These are phyloP conservation scores for Leccinum disarticulatum DNA, from an alignment of 768 basidiomycete genomes.

Conservation along the genomic window DNA sequence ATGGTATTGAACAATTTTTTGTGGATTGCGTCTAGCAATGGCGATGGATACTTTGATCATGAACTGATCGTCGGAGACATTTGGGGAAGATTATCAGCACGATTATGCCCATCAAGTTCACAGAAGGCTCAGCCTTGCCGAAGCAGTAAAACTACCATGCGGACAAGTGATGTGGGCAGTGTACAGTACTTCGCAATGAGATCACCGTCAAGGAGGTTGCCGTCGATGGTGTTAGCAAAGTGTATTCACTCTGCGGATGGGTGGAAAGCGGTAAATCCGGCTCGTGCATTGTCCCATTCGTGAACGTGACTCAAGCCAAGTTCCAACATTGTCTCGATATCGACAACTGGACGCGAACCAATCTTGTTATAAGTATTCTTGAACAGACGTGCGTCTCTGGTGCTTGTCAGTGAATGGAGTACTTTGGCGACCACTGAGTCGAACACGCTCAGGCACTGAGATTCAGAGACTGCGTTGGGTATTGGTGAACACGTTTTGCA, in stretches of 20 bases:
- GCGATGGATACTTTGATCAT: neutral
- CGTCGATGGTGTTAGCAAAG: neutral
- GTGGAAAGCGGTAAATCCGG: slow-evolving; percentile 5
- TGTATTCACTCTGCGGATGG: neutral
- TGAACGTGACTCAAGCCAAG: neutral
- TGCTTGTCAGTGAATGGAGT: neutral
- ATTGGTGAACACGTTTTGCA: too few relatives aligned
- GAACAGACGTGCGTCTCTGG: neutral
- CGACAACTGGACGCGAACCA: neutral
- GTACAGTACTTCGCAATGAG: slow-evolving; percentile 1
- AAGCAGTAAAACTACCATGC: neutral
- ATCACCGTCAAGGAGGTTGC: neutral
- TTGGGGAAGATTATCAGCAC: neutral
- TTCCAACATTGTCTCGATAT: neutral
- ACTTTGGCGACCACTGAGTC: slow-evolving; percentile 1
- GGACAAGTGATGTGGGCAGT: neutral
- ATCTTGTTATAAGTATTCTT: too few relatives aligned
- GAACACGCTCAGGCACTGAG: too few relatives aligned
- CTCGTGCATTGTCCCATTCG: neutral
- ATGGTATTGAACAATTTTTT: too few relatives aligned
- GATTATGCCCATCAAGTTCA: too few relatives aligned
- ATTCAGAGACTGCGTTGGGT: too few relatives aligned
- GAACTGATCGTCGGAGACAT: neutral
- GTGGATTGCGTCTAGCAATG: too few relatives aligned
- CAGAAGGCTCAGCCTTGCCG: neutral